phyloP scores from a whole-genome alignment of 2,329 filamentous ascomycete species.

The Penicillium sp. region DNA sequence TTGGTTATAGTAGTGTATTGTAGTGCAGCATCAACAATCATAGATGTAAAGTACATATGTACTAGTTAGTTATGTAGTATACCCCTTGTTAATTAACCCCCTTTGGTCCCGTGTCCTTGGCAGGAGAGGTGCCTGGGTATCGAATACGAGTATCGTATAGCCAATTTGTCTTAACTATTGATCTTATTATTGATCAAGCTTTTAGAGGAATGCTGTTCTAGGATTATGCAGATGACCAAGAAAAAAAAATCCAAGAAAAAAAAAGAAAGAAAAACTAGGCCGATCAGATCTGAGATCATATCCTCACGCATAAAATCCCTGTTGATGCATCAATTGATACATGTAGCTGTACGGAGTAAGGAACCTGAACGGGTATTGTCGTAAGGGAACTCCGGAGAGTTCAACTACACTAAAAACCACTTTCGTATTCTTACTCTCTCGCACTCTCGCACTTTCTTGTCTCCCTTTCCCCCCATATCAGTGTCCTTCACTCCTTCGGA shows the following conservation, averaged over 20 bases:
- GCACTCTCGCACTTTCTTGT: slow-evolving; percentile 7
- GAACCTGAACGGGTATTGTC: slow-evolving; percentile 15
- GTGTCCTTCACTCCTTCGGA: slow-evolving; percentile 33
- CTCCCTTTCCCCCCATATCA: slow-evolving; percentile 11
- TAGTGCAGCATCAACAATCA: no score
- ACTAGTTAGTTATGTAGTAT: no score
- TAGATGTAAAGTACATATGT: no score
- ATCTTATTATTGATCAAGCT: not conserved
- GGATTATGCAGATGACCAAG: not conserved
- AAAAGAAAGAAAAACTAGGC: not conserved
- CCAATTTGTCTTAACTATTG: not conserved
- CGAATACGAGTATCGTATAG: not conserved
- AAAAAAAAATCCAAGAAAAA: not conserved
- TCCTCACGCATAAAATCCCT: not conserved
- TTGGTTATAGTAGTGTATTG: no score
- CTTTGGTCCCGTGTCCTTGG: not conserved
- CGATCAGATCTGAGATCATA: not conserved
- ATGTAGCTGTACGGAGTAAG: slow-evolving; percentile 6
- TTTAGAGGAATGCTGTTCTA: not conserved
- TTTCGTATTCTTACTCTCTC: no score
- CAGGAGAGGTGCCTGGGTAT: not conserved
- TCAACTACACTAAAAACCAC: not conserved
- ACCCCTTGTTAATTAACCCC: not conserved
- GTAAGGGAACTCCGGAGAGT: slow-evolving; percentile 15
- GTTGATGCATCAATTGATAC: not conserved